Base-by-base conservation (phyloP, 805 yeast species). In the Lipomyces spencermartinsiae region DNA sequence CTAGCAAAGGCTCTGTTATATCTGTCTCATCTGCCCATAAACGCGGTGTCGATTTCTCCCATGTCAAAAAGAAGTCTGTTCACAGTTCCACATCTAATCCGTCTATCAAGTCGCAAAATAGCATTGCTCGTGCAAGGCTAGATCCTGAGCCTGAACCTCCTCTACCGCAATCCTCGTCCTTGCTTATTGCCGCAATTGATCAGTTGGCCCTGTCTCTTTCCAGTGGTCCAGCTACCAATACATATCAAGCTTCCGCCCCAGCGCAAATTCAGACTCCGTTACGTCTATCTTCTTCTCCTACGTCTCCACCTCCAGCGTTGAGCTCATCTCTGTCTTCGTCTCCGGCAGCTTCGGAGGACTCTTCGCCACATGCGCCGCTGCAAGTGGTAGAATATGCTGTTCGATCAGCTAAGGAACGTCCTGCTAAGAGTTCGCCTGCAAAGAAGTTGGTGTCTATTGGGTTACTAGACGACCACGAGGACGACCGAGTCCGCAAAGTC, bases 41-140 rank as follows among this genome's bases (percentile, higher is more conserved):
- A 55, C 72, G 71, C 29, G 61, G 62, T 14, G 72, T 69, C 19
- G 72, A 61, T 39, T 69, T 69, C 55, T 61, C 70, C 1, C 72
- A 67, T 39, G 55, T 51, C 16, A 58, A 68, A 16, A 56, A 57
- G 59, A 59, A 59, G n/a, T 25, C 68, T 9, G 12, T 51, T n/a
- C 64, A 57, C 9, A 58, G 34, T 8, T 61, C 70, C 22, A n/a
- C 58, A 0, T 61, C 70, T 4, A 25, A 63, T 9, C 54, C 35
- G 9, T 61, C 70, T 16, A 51, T 61, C 22, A 61, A 62, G 59
- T 62, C 63, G 49, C 68, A 61, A 33, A 8, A 7, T 14, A 61
- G 64, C 34, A n/a, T 29, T 14, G 31, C 16, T 6, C 22, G 49
- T 29, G 19, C 63, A 19, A 35, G 37, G 35, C 61, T 43, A 19